A percentile compares a stretch with the other conserved stretches of the same genome.
Conservation (phyloP, 176 grass and related monocot species). For the Canna indica region DNA sequence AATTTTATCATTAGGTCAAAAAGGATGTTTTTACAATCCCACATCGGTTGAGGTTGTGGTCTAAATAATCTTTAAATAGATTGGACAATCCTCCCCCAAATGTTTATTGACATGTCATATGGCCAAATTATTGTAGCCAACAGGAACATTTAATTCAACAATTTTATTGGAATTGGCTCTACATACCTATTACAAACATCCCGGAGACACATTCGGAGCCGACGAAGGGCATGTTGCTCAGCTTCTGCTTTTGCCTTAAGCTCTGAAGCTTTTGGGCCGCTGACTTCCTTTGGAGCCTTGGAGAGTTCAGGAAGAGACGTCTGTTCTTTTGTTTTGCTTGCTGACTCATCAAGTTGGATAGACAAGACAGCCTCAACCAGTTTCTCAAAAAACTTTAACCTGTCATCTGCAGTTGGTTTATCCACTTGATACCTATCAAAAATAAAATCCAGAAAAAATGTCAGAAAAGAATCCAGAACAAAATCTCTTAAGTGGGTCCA, state of each 20-base stretch:
- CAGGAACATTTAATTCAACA: too few species aligned
- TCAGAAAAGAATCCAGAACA: constrained; percentile 9
- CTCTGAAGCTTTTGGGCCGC: constrained; percentile 65
- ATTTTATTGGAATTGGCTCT: too few species aligned
- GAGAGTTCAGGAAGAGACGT: constrained; percentile 68
- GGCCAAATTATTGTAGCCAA: too few species aligned
- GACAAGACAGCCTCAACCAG: constrained; percentile 61
- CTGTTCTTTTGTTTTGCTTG: constrained; percentile 49
- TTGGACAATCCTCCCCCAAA: too few species aligned
- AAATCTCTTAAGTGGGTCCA: not conserved
- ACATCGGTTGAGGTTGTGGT: too few species aligned
- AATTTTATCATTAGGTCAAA: too few species aligned
- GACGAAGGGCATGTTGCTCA: constrained; percentile 91
- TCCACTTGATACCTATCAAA: constrained; percentile 87
- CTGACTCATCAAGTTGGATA: constrained; percentile 66
- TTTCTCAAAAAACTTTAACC: constrained; percentile 50
- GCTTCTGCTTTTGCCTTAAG: constrained; percentile 78
- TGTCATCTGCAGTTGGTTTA: constrained; percentile 60
- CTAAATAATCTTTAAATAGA: too few species aligned
- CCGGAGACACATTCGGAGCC: constrained; percentile 92
- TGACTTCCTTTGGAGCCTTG: constrained; percentile 76
- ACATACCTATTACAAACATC: constrained; percentile 94
- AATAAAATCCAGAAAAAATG: constrained; percentile 22
- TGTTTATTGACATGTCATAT: too few species aligned
- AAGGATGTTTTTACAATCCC: too few species aligned